phyloP scores from a whole-genome alignment of 805 yeast genomes.

The Saccharomyces kudriavzevii region DNA sequence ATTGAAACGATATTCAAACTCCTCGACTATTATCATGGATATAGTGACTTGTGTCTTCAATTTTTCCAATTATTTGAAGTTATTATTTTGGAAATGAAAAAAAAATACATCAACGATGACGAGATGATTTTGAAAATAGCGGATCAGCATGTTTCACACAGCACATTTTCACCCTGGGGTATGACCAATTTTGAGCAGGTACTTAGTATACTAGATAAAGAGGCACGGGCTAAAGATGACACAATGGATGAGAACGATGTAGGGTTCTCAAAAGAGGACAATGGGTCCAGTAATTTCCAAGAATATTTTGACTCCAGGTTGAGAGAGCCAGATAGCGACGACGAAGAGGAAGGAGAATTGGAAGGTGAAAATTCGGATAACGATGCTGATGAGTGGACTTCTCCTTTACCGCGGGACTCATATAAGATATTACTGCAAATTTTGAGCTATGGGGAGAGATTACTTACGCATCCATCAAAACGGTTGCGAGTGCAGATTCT shows the following conservation, averaged over 20 bases:
- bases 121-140: conserved; percentile 9
- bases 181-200: conserved; percentile 39
- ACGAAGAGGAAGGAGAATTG: conserved; percentile 19
- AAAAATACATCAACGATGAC: conserved; percentile 31
- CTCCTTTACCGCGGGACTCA: conserved; percentile 54
- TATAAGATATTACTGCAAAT: conserved; percentile 56
- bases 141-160: conserved; percentile 17
- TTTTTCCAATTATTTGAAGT: conserved; percentile 65
- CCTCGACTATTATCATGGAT: conserved; percentile 80
- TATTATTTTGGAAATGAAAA: conserved; percentile 41
- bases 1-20: conserved; percentile 66
- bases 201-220: conserved; percentile 35
- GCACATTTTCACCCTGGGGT: conserved; percentile 52
- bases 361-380: conserved; percentile 11
- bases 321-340: conserved; percentile 33
- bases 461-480: conserved; percentile 58
- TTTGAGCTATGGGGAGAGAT: conserved; percentile 58
- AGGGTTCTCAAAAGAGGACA: conserved; percentile 13
- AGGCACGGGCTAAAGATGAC: conserved; percentile 25
- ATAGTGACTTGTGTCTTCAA: conserved; percentile 60
- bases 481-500: conserved; percentile 51
- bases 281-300: conserved; percentile 30
- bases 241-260: background rate
- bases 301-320: conserved; percentile 33
- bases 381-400: conserved; percentile 48